Percentiles rank a stretch among this genome's conserved stretches.
These are phyloP conservation scores for Leccinum uliginosum DNA, from an alignment of 768 basidiomycete species.

Conservation along the genomic window DNA sequence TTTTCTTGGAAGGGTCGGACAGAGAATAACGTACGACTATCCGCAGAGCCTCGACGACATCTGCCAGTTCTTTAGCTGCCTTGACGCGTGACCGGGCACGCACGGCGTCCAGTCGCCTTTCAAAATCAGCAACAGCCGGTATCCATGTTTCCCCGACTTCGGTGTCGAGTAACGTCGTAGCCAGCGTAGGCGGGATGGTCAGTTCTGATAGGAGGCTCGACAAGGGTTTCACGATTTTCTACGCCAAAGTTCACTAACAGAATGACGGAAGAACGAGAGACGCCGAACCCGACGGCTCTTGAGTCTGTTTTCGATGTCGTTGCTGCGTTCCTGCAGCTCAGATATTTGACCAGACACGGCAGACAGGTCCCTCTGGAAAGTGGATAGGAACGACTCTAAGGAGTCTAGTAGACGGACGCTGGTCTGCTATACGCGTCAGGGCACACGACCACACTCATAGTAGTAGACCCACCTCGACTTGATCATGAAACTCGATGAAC, in stretches of 20 bases:
- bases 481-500: conserved; percentile 85
- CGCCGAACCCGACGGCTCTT: conserved; percentile 74
- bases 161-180: conserved; percentile 76
- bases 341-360: conserved; percentile 96
- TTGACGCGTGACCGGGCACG: conserved; percentile 78
- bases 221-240: conserved; percentile 90
- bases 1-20: neutral
- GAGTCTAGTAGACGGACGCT: conserved; percentile 83
- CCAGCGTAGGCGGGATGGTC: conserved; percentile 75
- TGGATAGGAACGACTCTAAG: conserved; percentile 86
- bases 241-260: conserved; percentile 4
- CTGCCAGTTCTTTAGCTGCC: conserved; percentile 77
- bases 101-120: conserved; percentile 63
- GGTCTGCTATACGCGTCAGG: conserved; percentile 48
- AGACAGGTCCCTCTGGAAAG: conserved; percentile 91
- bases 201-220: conserved; percentile 77
- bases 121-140: conserved; percentile 73
- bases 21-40: conserved; percentile 62
- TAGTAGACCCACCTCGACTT: conserved; percentile 63
- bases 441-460: neutral
- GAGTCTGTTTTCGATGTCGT: conserved; percentile 83
- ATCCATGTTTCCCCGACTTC: conserved; percentile 90
- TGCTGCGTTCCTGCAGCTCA: conserved; percentile 85
- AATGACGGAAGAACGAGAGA: neutral
- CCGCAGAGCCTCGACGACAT: conserved; percentile 81